Base-by-base conservation (phyloP, 106 monocot species). In the Apostasia ramifera region DNA sequence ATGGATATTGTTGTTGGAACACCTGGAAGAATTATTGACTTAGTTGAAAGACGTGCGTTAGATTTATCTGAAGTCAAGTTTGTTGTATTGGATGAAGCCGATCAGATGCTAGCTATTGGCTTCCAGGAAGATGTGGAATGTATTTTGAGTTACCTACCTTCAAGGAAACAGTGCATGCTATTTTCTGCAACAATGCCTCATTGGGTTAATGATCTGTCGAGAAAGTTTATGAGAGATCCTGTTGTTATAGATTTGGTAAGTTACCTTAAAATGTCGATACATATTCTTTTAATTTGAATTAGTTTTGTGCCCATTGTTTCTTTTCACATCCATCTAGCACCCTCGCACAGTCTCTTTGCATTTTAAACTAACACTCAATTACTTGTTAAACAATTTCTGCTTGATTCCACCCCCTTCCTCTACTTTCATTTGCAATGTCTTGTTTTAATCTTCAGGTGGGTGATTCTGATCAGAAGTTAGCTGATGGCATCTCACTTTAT, bases 111-210 rank as follows among this genome's bases (percentile, higher is more conserved):
- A 49, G 76, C 71, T 70, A 51, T 84, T 52, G 84, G 84, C 13
- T 84, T 84, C 70, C 64, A 76, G 69, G 84, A 84, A 44, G 84
- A 68, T 72, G 84, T 84, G 50, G 84, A 84, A 68, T 61, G 71
- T 44, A 84, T 84, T 62, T 67, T 80, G 47, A 48, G 75, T 64
- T 73, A 84, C 44, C 72, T 80, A 59, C 84, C 80, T 73, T 12
- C 53, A 73, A 70, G 60, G 69, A 79, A 75, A 55, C 84, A 84
- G 53, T 76, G 76, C 59, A 80, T 80, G 79, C 40, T 84, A 37
- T 84, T 84, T 54, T 84, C 84, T 69, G 80, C 84, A 69, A 84
- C 84, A 65, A 80, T 84, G 84, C 84, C 84, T 56, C 72, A 71
- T 53, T 80, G 80, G 84, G 71, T 84, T 63, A 72, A 73, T 56